Evolutionary conservation across 805 yeast species (phyloP).

Genomic region (Maudiozyma pseudohumilis): DNA sequence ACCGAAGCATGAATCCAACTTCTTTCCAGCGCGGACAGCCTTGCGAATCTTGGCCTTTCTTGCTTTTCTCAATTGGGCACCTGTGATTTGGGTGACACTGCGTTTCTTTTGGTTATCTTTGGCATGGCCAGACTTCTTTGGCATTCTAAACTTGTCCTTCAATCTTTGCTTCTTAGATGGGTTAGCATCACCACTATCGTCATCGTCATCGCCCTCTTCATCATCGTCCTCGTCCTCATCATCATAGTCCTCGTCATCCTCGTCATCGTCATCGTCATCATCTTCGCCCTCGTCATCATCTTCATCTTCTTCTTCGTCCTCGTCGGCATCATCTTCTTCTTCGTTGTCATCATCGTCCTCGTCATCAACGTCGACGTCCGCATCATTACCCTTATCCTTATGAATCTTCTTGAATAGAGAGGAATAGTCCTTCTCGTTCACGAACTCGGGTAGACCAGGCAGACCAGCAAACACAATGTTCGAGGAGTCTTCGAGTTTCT

Average conservation of each 20-base stretch:
- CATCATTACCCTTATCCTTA: neutral
- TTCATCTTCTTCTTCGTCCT: neutral
- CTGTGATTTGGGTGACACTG: neutral
- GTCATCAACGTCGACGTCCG: conserved; percentile 1
- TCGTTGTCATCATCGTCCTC: conserved; percentile 2
- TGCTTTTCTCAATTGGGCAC: no score
- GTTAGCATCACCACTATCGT: neutral
- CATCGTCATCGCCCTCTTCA: neutral
- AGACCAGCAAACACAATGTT: conserved; percentile 22
- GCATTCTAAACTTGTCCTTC: neutral
- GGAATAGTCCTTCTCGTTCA: conserved; percentile 17
- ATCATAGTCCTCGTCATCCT: neutral
- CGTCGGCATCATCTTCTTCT: neutral
- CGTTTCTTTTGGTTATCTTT: neutral
- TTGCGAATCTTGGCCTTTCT: no score
- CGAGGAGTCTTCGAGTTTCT: conserved; percentile 14
- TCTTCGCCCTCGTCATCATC: neutral
- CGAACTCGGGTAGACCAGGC: conserved; percentile 23
- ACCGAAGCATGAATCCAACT: no score
- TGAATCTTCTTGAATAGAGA: conserved; percentile 2
- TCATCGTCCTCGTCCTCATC: conserved; percentile 1
- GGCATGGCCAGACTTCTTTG: no score
- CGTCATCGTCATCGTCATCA: conserved; percentile 1
- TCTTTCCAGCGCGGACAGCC: no score
- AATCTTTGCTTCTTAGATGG: neutral